phyloP scores from a whole-genome alignment of 257 asterid species.

The Thymus mandschuricus region DNA sequence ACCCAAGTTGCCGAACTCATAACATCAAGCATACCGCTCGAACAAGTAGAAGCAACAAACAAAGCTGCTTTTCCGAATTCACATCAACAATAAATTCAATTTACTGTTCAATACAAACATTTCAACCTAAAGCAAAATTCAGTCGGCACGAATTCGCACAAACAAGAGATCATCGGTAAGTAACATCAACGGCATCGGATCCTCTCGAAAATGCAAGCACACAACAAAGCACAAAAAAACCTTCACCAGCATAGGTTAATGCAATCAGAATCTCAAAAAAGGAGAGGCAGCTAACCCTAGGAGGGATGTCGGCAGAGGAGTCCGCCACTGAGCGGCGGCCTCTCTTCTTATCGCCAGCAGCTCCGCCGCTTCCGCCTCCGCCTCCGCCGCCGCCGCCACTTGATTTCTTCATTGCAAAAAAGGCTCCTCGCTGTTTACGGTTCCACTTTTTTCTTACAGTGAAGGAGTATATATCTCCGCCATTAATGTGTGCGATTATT shows the following conservation, averaged over 20 bases:
- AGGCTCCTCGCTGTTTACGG: slow-evolving; percentile 20
- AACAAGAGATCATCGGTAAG: slow-evolving; percentile 20
- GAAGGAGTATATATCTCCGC: neutral
- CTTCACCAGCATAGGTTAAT: slow-evolving; percentile 10
- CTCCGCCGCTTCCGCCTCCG: slow-evolving; percentile 53
- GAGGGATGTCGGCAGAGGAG: slow-evolving; percentile 57
- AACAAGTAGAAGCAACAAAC: slow-evolving; percentile 6
- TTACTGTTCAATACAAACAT: slow-evolving; percentile 1
- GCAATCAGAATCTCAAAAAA: slow-evolving; percentile 30
- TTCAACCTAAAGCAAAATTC: slow-evolving; percentile 23
- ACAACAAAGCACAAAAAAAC: slow-evolving; percentile 15
- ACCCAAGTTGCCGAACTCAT: slow-evolving; percentile 13
- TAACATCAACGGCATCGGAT: slow-evolving; percentile 32
- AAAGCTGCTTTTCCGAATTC: slow-evolving; percentile 18
- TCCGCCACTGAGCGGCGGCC: slow-evolving; percentile 65
- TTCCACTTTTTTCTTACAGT: slow-evolving; percentile 17
- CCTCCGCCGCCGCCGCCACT: slow-evolving; percentile 59
- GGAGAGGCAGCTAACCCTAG: slow-evolving; percentile 52
- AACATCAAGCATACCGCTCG: slow-evolving; percentile 24
- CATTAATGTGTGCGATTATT: neutral
- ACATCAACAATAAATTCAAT: slow-evolving; percentile 4
- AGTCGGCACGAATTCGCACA: slow-evolving; percentile 15
- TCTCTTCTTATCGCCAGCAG: slow-evolving; percentile 73
- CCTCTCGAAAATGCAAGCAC: slow-evolving; percentile 23
- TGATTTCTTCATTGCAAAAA: slow-evolving; percentile 63